Percentiles rank a stretch among this genome's conserved stretches.
These are phyloP conservation scores for Boehmeria nivea DNA, from an alignment of 306 rosid species.

Conservation along the genomic window DNA sequence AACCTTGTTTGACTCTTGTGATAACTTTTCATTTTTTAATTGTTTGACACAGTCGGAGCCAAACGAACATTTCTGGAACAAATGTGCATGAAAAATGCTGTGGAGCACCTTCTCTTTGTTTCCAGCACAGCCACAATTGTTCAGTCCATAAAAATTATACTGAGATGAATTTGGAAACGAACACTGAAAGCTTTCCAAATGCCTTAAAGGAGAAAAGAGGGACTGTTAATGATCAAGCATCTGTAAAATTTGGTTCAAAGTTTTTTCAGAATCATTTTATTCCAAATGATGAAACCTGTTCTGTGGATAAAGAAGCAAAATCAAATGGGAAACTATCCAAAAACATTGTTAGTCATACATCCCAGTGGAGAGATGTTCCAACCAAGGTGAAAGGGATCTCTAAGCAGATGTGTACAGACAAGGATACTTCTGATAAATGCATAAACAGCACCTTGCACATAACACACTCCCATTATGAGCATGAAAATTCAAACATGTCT, in stretches of 20 bases:
- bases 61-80: slow-evolving; percentile 25
- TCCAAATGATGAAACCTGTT: slow-evolving; percentile 16
- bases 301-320: slow-evolving; percentile 28
- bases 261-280: slow-evolving; percentile 24
- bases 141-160: slow-evolving; percentile 23
- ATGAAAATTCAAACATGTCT: slow-evolving; percentile 45
- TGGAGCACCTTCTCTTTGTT: slow-evolving; percentile 26
- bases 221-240: slow-evolving; percentile 25
- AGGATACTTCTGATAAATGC: too few species aligned
- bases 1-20: slow-evolving; percentile 6
- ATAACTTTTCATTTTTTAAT: slow-evolving; percentile 12
- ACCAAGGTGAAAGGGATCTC: slow-evolving; percentile 39
- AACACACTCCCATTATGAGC: slow-evolving; percentile 31
- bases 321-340: slow-evolving; percentile 17
- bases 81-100: slow-evolving; percentile 32
- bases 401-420: slow-evolving; percentile 30
- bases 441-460: slow-evolving; percentile 19
- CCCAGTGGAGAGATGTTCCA: slow-evolving; percentile 67
- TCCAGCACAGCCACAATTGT: slow-evolving; percentile 23
- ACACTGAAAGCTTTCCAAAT: slow-evolving; percentile 25
- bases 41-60: slow-evolving; percentile 37
- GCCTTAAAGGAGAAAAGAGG: slow-evolving; percentile 22
- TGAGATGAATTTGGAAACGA: slow-evolving; percentile 27
- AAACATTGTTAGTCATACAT: slow-evolving; percentile 25
- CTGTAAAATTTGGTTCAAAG: slow-evolving; percentile 25